Conservation (phyloP, 148 eudicot genomes). For the Diospyros kaki region DNA sequence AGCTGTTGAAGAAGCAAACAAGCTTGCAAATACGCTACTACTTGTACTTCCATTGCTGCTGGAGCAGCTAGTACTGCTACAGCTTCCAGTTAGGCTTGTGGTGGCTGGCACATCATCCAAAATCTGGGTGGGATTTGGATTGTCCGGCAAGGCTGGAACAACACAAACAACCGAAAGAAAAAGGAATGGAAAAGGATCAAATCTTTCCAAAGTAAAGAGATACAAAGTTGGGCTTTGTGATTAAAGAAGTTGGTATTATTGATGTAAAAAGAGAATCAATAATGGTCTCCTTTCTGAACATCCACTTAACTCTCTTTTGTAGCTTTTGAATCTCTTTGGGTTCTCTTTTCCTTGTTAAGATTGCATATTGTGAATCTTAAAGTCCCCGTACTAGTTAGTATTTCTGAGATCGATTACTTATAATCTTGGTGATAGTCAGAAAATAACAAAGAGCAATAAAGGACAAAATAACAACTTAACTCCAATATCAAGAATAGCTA, state of each 20-base stretch:
- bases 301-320: conserved; percentile 14
- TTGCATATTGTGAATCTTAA: conserved; percentile 14
- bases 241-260: conserved; percentile 15
- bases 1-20: conserved; percentile 73
- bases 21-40: conserved; percentile 73
- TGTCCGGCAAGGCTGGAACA: conserved; percentile 44
- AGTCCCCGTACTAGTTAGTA: not conserved
- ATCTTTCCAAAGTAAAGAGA: not conserved
- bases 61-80: conserved; percentile 46
- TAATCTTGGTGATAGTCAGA: conserved; percentile 16
- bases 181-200: conserved; percentile 13
- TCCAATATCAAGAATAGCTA: conserved; percentile 32
- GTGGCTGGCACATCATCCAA: conserved; percentile 29
- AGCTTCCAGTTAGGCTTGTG: conserved; percentile 30
- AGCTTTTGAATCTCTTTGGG: conserved; percentile 36
- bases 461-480: conserved; percentile 53
- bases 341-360: conserved; percentile 19
- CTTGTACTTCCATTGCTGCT: conserved; percentile 49
- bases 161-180: conserved; percentile 11
- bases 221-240: conserved; percentile 17
- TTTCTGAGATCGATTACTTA: conserved; percentile 1
- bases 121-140: conserved; percentile 21
- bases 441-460: conserved; percentile 40
- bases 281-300: conserved; percentile 37
- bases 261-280: conserved; percentile 31